Percentiles rank a stretch among this genome's conserved stretches.
phyloP scores from a whole-genome alignment of 768 basidiomycete genomes.

The Solioccasus polychromus region DNA sequence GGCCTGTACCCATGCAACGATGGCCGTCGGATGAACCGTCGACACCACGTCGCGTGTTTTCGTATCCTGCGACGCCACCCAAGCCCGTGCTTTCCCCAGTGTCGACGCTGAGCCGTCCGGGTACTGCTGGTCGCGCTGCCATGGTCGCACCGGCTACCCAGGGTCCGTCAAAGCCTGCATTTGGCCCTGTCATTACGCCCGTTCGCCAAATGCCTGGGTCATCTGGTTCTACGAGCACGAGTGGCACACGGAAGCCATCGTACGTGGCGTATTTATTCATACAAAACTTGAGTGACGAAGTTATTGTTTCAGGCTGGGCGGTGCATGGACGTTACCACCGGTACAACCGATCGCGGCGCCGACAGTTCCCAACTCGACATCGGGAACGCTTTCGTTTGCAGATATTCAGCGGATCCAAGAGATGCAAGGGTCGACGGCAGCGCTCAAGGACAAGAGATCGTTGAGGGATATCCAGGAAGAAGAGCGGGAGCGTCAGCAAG shows the following conservation, averaged over 20 bases:
- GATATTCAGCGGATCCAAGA: conserved; percentile 84
- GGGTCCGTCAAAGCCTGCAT: conserved; percentile 24
- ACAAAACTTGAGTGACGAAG: background rate
- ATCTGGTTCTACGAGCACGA: conserved; percentile 21
- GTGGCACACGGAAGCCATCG: conserved; percentile 42
- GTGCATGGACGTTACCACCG: conserved; percentile 65
- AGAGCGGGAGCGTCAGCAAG: conserved; percentile 61
- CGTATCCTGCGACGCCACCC: conserved; percentile 9
- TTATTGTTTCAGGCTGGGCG: conserved; percentile 23
- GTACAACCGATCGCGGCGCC: conserved; percentile 43
- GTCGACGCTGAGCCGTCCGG: background rate
- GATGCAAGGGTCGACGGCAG: conserved; percentile 41
- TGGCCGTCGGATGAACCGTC: conserved; percentile 6
- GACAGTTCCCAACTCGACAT: conserved; percentile 20
- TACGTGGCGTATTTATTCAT: conserved; percentile 32
- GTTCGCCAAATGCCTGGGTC: conserved; percentile 41
- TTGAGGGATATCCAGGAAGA: conserved; percentile 85
- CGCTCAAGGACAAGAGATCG: conserved; percentile 54
- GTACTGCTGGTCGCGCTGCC: conserved; percentile 12
- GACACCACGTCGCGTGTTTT: conserved; percentile 7
- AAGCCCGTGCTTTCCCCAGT: background rate
- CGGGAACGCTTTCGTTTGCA: conserved; percentile 54
- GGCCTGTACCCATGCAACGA: conserved; percentile 1
- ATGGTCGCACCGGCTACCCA: conserved; percentile 20
- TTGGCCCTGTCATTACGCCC: conserved; percentile 69